Base-by-base conservation (phyloP, 371 early-diverging fungal species). In the Capillidium heterosporum region DNA sequence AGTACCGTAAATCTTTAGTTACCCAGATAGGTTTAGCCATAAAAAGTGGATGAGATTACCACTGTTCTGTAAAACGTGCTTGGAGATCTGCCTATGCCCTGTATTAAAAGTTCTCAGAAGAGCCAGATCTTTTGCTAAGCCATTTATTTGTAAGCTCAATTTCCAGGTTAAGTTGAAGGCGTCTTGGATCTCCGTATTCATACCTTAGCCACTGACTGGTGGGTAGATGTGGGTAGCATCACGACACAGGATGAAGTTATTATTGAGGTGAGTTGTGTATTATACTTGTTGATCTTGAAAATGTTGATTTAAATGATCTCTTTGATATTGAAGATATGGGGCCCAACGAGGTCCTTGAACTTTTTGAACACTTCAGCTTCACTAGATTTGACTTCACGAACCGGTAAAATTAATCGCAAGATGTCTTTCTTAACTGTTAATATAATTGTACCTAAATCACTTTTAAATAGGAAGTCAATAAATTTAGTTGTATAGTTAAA, bases 141-240 rank as follows among this genome's bases (percentile, higher is more conserved):
- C 57, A 23, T 63, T 44, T 8, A 67, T 15, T 0, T 65, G 67
- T n/a, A 64, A 48, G 2, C 67, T 63, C 23, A 76, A 50, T 52
- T 70, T 73, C 73, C 76, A 76, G 1, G 65, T 66, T 32, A 76
- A 28, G 39, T 70, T 68, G 39, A 63, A 57, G 7, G 71, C 73
- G 59, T 76, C 73, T 19, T 70, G 72, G 2, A 73, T 42, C 24
- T 73, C 76, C 1, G 67, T 67, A 62, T 71, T 71, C 64, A 71
- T 32, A 0, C 76, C 76, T 60, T 67, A 66, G 1, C 73, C 74
- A 7, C 71, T 71, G 2, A 65, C 61, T 15, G 75, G 75, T 0
- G 62, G 61, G 31, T 66, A 63, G 1, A 66, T 59, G 57, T 71
- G 73, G 5, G 69, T 67, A 0, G 73, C 69, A 55, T 73, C 73